Conservation (phyloP, 257 asterid species). For the Linaria vulgaris region DNA sequence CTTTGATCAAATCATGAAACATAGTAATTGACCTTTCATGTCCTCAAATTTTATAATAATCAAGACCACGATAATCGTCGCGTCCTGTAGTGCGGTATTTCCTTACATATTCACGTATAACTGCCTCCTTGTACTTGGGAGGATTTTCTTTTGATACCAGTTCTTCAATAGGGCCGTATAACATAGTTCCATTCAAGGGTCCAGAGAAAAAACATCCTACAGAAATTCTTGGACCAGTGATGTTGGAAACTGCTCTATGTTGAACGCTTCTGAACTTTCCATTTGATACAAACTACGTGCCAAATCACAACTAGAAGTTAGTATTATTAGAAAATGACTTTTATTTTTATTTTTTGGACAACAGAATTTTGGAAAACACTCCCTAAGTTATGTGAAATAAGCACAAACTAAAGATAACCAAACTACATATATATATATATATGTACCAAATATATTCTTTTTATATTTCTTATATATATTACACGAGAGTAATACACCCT, state of each 20-base stretch:
- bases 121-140: slow-evolving; percentile 32
- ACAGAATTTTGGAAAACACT: no score
- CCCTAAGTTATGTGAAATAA: no score
- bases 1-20: not conserved
- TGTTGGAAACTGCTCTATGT: slow-evolving; percentile 43
- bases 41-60: slow-evolving; percentile 36
- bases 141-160: slow-evolving; percentile 49
- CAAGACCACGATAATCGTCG: slow-evolving; percentile 36
- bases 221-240: slow-evolving; percentile 46
- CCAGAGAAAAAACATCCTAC: slow-evolving; percentile 44
- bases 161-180: slow-evolving; percentile 51
- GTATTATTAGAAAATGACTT: not conserved
- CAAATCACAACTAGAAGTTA: not conserved
- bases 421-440: no score
- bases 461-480: no score
- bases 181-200: slow-evolving; percentile 15
- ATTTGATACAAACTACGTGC: slow-evolving; percentile 44
- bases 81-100: slow-evolving; percentile 31
- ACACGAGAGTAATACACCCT: no score
- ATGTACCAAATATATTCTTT: no score
- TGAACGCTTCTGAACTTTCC: slow-evolving; percentile 40
- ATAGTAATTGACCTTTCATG: not conserved
- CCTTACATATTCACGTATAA: slow-evolving; percentile 34
- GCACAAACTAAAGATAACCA: no score
- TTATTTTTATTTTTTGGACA: no score